Conservation (phyloP, 305 asterid genomes). For the Solanum chacoense region DNA sequence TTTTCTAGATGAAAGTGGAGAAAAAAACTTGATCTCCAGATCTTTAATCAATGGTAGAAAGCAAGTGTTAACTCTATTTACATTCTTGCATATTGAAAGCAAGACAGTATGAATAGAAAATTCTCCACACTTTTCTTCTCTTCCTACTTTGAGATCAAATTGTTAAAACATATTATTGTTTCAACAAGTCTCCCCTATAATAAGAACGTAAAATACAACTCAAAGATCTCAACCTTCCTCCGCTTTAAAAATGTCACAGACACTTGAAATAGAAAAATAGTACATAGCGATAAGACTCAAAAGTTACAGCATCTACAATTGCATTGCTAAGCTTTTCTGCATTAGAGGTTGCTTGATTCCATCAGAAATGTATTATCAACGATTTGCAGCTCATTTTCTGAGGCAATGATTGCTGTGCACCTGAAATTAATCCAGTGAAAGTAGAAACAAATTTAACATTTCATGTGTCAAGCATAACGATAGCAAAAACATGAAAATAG, state of each 20-base stretch:
- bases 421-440: conserved; percentile 21
- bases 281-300: neutral
- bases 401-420: conserved; percentile 45
- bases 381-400: conserved; percentile 26
- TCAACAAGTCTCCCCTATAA: neutral
- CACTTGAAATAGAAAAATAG: neutral
- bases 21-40: neutral
- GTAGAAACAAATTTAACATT: neutral
- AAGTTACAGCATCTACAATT: neutral
- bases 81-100: neutral
- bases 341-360: conserved; percentile 30
- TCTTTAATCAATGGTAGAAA: neutral
- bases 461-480: neutral
- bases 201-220: neutral
- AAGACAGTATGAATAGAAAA: neutral
- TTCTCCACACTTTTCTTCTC: neutral
- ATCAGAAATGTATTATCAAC: conserved; percentile 27
- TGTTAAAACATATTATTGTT: neutral
- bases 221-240: neutral
- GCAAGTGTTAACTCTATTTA: neutral
- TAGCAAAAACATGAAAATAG: neutral
- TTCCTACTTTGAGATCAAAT: neutral
- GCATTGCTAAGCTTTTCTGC: neutral
- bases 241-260: neutral
- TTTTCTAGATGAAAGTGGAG: neutral